Evolutionary conservation across 2,329 filamentous ascomycete genomes (phyloP).

Genomic region (Samsoniella hepiali): DNA sequence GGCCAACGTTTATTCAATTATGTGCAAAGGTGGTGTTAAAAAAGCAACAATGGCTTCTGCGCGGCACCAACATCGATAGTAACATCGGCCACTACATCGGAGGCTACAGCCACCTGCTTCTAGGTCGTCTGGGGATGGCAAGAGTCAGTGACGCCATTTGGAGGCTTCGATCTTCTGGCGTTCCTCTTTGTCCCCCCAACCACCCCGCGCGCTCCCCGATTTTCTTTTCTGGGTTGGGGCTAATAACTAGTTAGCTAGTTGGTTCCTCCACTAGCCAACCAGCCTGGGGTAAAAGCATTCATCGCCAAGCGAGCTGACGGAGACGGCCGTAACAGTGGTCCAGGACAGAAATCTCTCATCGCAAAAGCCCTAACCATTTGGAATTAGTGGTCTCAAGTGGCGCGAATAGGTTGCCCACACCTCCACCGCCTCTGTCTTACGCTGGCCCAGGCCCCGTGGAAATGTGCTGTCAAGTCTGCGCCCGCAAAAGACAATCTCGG

Average conservation of each 20-base stretch:
- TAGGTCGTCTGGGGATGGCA: neutral
- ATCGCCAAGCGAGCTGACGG: neutral
- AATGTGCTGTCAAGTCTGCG: neutral
- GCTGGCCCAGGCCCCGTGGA: neutral
- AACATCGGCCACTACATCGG: too few relatives aligned
- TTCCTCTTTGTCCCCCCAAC: neutral
- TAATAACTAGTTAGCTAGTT: neutral
- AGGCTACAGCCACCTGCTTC: too few relatives aligned
- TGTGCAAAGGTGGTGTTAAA: neutral
- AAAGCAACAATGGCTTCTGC: neutral
- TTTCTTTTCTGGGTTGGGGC: slow-evolving; percentile 2
- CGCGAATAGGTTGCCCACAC: neutral
- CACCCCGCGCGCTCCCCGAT: slow-evolving; percentile 1
- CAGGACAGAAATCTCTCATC: neutral
- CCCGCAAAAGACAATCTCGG: slow-evolving; percentile 6
- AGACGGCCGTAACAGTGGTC: slow-evolving; percentile 1
- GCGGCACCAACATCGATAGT: neutral
- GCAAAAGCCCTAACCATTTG: neutral
- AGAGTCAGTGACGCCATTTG: neutral
- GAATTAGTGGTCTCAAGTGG: neutral
- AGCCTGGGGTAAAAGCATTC: neutral
- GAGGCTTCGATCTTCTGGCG: neutral
- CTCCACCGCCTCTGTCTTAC: slow-evolving; percentile 13
- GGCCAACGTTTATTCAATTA: too few relatives aligned
- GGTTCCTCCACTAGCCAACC: neutral